Base-by-base conservation (phyloP, 345 rosid species). In the Kandelia obovata region DNA sequence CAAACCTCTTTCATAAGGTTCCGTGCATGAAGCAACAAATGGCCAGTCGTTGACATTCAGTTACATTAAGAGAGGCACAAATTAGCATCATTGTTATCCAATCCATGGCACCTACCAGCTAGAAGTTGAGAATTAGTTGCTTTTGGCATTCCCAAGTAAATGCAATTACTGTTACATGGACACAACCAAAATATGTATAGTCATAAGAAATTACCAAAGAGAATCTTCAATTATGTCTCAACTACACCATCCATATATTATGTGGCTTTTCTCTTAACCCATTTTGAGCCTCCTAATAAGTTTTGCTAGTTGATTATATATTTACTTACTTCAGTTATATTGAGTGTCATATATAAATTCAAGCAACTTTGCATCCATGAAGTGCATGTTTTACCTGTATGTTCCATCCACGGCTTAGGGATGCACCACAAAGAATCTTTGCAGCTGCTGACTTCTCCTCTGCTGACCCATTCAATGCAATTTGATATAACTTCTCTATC, bases 371-470 rank as follows among this genome's bases (percentile, higher is more conserved):
- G 66, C 59, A 71, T 46, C 60, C 61, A 23, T 11, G 51, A 34
- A 73, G 25, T 6, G 34, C 35, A 61, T 55, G 31, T 56, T 67
- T 37, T 63, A 88, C 92, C 92, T 88, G 92, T 76, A 88, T 81
- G 81, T 83, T 85, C 92, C 92, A 88, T 73, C 92, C 92, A 65
- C 46, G 71, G 57, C 73, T 80, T 20, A 88, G 81, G 51, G 92
- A 82, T 74, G 90, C 87, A 67, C 92, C 87, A 43, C 92, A 88
- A 19, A 88, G 73, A 82, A 88, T 83, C 71, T 77, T 84, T 56
- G 88, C 88, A 56, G 92, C 92, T 25, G 79, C 85, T 23, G 83
- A 65, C 72, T 69, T 82, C 78, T 88, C 90, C 64, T 83, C 87
- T 0, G 13, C 77, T 32, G 83, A 74, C 57, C 92, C 92, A 73